Conservation (phyloP, 1,284 basidiomycete genomes). For the Ustilago loliicola region DNA sequence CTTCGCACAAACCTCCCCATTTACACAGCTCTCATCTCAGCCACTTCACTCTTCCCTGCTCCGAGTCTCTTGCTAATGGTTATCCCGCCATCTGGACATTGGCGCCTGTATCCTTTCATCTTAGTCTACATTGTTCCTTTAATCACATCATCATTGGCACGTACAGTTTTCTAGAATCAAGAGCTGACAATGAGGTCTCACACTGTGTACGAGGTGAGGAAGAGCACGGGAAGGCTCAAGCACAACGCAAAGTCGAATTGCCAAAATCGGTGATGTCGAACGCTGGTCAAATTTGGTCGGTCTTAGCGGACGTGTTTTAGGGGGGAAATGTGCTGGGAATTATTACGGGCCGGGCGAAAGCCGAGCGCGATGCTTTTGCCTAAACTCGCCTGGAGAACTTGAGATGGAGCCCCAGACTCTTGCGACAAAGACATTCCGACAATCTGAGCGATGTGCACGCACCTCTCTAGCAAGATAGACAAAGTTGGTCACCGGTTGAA, state of each 20-base stretch:
- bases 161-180: no score
- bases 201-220: background rate
- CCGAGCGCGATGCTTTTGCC: constrained; percentile 8
- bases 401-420: constrained; percentile 19
- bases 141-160: constrained; percentile 31
- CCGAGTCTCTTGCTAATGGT: constrained; percentile 38
- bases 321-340: background rate
- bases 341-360: constrained; percentile 21
- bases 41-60: background rate
- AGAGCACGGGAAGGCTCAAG: background rate
- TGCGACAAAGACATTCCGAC: constrained; percentile 1
- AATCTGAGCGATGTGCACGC: background rate
- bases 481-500: background rate
- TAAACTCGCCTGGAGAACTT: background rate
- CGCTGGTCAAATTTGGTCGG: constrained; percentile 13
- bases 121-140: constrained; percentile 28
- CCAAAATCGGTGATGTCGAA: background rate
- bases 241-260: background rate
- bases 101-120: constrained; percentile 19
- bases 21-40: background rate
- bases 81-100: constrained; percentile 5
- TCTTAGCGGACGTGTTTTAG: constrained; percentile 28
- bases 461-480: background rate
- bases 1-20: background rate
- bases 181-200: no score